These are phyloP conservation scores for Dianthus caryophyllus DNA, from an alignment of 148 eudicot species.

Conservation along the genomic window DNA sequence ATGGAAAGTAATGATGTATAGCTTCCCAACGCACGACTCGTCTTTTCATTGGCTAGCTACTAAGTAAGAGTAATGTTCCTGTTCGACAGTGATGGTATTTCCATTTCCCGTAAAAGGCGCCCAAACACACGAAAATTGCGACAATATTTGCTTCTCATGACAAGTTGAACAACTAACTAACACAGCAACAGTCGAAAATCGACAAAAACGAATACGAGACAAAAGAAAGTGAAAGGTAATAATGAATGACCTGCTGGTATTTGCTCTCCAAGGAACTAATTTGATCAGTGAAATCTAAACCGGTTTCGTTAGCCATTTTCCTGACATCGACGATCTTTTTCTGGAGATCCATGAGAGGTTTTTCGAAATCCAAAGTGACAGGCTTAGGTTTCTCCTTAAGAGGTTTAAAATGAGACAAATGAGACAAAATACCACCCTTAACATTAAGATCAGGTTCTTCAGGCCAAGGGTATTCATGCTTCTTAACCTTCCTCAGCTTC, in stretches of 20 bases:
- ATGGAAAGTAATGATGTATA: too few relatives aligned
- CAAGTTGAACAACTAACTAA: too few relatives aligned
- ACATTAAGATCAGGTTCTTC: constrained; percentile 68
- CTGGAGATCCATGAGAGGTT: constrained; percentile 40
- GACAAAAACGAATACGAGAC: background rate
- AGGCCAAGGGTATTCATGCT: constrained; percentile 92
- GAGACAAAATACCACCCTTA: constrained; percentile 64
- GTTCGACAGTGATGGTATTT: too few relatives aligned
- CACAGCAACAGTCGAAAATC: too few relatives aligned
- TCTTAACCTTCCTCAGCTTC: constrained; percentile 64
- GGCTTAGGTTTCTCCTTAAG: constrained; percentile 74
- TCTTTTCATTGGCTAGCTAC: too few relatives aligned
- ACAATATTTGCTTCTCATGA: too few relatives aligned
- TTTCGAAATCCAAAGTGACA: constrained; percentile 59
- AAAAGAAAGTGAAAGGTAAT: background rate
- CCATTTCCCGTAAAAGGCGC: too few relatives aligned
- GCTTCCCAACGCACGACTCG: too few relatives aligned
- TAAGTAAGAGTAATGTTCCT: too few relatives aligned
- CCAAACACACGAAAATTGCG: too few relatives aligned
- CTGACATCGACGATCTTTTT: constrained; percentile 73
- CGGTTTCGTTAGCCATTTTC: constrained; percentile 86
- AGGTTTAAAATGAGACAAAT: constrained; percentile 76
- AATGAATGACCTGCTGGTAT: constrained; percentile 56
- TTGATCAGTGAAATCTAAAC: constrained; percentile 79
- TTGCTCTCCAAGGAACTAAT: constrained; percentile 62